phyloP scores from a whole-genome alignment of 2,329 filamentous ascomycete species.

The Gaeumannomyces tritici region DNA sequence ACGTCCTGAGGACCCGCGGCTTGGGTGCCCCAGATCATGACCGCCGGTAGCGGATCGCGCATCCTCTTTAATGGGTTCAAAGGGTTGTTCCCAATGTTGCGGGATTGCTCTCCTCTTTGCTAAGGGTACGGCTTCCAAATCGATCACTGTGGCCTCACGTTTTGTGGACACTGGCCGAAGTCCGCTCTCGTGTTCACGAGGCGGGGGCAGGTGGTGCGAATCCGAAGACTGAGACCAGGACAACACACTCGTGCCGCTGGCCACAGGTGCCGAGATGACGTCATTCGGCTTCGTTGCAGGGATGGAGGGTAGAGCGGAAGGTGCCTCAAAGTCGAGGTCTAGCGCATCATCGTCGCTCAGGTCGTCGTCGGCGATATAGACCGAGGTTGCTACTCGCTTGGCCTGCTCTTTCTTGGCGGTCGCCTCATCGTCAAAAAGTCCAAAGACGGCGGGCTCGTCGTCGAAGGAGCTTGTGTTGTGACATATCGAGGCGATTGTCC shows the following conservation, averaged over 20 bases:
- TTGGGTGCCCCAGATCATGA: background rate
- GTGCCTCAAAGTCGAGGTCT: conserved; percentile 58
- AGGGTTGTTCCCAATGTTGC: conserved; percentile 26
- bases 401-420: conserved; percentile 3
- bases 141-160: conserved; percentile 27
- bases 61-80: conserved; percentile 24
- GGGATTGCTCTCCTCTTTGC: conserved; percentile 59
- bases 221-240: conserved; percentile 66
- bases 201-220: conserved; percentile 34
- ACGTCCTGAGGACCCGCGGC: too few relatives aligned
- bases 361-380: conserved; percentile 69
- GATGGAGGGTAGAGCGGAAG: conserved; percentile 35
- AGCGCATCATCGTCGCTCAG: conserved; percentile 78
- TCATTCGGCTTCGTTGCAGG: conserved; percentile 9
- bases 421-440: conserved; percentile 20
- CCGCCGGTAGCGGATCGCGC: conserved; percentile 7
- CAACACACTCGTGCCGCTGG: conserved; percentile 26
- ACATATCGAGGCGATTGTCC: conserved; percentile 31
- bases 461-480: conserved; percentile 38
- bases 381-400: conserved; percentile 18
- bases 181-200: conserved; percentile 6
- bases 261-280: conserved; percentile 15
- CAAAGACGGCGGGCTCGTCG: conserved; percentile 25
- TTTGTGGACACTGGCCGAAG: conserved; percentile 24
- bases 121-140: conserved; percentile 17